Evolutionary conservation across 2,329 filamentous ascomycete species (phyloP), one percentile per base, ranked within the genome.

Genomic region (Sordariomycetes sp.): DNA sequence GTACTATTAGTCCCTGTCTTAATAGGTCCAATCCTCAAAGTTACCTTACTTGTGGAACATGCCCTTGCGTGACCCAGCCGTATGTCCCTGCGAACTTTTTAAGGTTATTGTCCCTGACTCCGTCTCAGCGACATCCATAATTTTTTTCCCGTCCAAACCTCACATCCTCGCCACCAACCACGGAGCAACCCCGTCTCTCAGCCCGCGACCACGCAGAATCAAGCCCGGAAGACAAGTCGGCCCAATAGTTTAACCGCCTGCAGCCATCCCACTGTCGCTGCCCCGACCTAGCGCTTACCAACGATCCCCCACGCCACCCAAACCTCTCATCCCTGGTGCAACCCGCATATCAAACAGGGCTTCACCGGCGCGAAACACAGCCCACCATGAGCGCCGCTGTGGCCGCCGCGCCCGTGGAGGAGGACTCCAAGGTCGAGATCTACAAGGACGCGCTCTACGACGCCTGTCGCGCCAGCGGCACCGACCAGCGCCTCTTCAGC

Each of bases 381-480:
- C 34, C 24, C n/a, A 28, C 22, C 18, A 54, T 58, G 58, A 50
- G 53, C 34, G 14, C 56, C 32, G 43, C 53, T 4, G 59, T 53
- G 48, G 55, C 55, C 34, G 48, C 60, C 46, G 61, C 59, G 20
- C 37, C 51, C 37, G 60, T 60, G 55, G 61, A 59, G n/a, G 46
- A 50, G 22, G 58, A 61, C 46, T 62, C 67, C 51, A 81, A 81
- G 70, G 66, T 80, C 59, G 66, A 70, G 46, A 72, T 81, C 59
- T 76, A 79, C 66, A 83, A 84, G 66, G 72, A 80, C 62, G 74
- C 76, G 16, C 76, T 85, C 48, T 85, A 84, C 70, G 76, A 81
- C 54, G 75, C 76, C 35, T 81, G 79, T 64, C 73, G 74, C 63
- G 76, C 80, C 61, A 74, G 75, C 20, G 75, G 76, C 60, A 72